A percentile compares a stretch with the other conserved stretches of the same genome.
Evolutionary conservation across 2,329 filamentous ascomycete genomes (phyloP).

Genomic region (Pseudogymnoascus sp.): DNA sequence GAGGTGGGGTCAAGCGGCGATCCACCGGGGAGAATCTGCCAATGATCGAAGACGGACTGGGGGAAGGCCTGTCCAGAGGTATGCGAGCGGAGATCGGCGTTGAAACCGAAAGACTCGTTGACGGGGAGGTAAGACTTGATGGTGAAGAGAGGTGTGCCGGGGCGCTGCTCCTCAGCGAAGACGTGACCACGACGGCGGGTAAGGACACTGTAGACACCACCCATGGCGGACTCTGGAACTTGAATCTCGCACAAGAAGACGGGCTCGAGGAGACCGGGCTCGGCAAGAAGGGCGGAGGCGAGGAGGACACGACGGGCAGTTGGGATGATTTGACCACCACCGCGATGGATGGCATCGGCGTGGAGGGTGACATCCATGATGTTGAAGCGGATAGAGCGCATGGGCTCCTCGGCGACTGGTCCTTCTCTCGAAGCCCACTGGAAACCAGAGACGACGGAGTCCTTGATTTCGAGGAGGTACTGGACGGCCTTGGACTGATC

Average conservation of each 20-base stretch:
- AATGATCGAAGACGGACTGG: constrained; percentile 98
- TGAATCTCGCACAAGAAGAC: constrained; percentile 99
- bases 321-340: constrained; percentile 97
- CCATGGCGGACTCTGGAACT: constrained; percentile 97
- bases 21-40: constrained; percentile 91
- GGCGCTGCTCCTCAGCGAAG: constrained; percentile 96
- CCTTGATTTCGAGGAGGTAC: constrained; percentile 99
- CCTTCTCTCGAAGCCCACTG: constrained; percentile 98
- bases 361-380: constrained; percentile 98
- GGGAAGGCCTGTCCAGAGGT: constrained; percentile 99
- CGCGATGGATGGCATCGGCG: constrained; percentile 99
- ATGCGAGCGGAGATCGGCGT: constrained; percentile 85
- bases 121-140: constrained; percentile 96
- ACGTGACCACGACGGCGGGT: constrained; percentile 98
- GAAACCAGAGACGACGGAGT: constrained; percentile 99
- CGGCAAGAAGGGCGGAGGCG: constrained; percentile 82
- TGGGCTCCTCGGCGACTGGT: constrained; percentile 95
- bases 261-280: constrained; percentile 88
- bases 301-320: constrained; percentile 97
- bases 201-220: constrained; percentile 99
- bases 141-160: constrained; percentile 98
- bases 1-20: constrained; percentile 76
- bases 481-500: constrained; percentile 99
- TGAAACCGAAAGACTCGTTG: constrained; percentile 99
- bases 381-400: constrained; percentile 97